Conservation (phyloP, 163 green algal species). For the Scenedesmus sp. region DNA sequence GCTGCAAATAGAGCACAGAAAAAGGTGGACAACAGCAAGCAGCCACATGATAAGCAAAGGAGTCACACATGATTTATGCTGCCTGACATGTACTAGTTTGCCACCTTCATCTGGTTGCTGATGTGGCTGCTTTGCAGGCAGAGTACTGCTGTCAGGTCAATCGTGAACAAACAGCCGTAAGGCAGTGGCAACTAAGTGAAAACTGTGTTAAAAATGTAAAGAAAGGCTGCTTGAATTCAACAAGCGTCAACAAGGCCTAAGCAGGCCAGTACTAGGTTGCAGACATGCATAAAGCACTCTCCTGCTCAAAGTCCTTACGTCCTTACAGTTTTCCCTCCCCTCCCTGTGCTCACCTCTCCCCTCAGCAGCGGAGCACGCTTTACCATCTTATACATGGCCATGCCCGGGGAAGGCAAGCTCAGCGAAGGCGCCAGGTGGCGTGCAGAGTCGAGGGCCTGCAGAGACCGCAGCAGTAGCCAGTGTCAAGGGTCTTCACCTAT, state of each 20-base stretch:
- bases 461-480: neutral
- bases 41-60: neutral
- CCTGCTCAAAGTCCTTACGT: neutral
- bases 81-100: neutral
- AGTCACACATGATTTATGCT: too few species aligned
- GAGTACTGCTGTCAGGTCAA: neutral
- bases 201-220: neutral
- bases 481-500: neutral
- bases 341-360: neutral
- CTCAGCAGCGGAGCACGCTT: neutral
- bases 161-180: neutral
- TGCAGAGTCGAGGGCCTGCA: neutral
- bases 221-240: neutral
- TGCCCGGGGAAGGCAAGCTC: neutral
- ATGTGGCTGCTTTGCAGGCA: neutral
- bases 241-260: neutral
- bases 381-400: neutral
- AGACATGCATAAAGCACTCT: neutral
- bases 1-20: neutral
- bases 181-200: neutral
- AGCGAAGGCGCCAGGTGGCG: neutral
- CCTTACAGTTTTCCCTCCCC: neutral
- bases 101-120: neutral
- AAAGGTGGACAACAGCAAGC: neutral
- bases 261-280: neutral